phyloP scores from a whole-genome alignment of 2,329 filamentous ascomycete genomes.

The Cercospora sp. region DNA sequence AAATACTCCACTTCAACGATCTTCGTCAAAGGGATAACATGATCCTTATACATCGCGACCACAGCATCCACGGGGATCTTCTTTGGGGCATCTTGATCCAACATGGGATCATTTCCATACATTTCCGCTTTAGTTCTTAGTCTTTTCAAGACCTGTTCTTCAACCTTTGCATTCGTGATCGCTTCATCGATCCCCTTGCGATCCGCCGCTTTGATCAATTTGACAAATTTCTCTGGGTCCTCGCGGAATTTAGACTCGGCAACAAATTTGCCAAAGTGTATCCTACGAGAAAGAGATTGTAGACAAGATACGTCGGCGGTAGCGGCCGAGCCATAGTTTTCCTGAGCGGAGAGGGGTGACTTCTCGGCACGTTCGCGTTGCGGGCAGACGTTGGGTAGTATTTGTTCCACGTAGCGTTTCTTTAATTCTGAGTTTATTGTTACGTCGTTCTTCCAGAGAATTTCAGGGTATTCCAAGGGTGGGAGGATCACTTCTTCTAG shows the following conservation, averaged over 20 bases:
- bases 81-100: constrained; percentile 52
- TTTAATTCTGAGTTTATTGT: constrained; percentile 90
- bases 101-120: constrained; percentile 85
- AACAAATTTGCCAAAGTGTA: constrained; percentile 98
- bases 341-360: constrained; percentile 70
- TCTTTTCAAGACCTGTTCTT: constrained; percentile 86
- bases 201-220: constrained; percentile 78
- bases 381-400: constrained; percentile 82
- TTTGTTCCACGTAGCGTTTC: constrained; percentile 75
- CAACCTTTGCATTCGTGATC: constrained; percentile 86
- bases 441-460: constrained; percentile 85
- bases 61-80: constrained; percentile 95
- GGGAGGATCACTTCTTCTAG: constrained; percentile 81
- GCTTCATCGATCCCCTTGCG: constrained; percentile 79
- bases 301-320: constrained; percentile 88
- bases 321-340: constrained; percentile 93
- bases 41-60: constrained; percentile 83
- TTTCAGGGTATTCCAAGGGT: constrained; percentile 81
- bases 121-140: constrained; percentile 86
- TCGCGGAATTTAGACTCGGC: constrained; percentile 92
- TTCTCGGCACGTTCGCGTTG: constrained; percentile 75
- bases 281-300: constrained; percentile 83
- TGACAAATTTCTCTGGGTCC: constrained; percentile 77
- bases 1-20: constrained; percentile 97
- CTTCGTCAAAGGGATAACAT: constrained; percentile 97